These are phyloP conservation scores for Starmerella floris DNA, from an alignment of 805 yeast genomes.

Conservation along the genomic window DNA sequence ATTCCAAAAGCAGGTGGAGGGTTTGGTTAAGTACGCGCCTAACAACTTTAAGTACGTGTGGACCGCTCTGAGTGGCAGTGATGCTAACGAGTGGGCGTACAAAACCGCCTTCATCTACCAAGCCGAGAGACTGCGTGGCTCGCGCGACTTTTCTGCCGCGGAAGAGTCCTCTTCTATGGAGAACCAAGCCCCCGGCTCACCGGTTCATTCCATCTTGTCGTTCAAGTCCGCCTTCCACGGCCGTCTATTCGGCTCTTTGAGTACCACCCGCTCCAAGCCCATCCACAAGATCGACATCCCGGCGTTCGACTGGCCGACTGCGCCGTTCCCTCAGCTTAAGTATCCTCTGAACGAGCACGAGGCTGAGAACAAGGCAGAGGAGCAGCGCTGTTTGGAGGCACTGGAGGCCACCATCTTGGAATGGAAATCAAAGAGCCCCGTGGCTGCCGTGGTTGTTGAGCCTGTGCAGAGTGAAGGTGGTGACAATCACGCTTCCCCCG, in stretches of 20 bases:
- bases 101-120: constrained; percentile 80
- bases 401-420: constrained; percentile 57
- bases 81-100: constrained; percentile 79
- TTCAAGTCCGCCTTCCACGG: constrained; percentile 91
- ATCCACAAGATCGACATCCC: constrained; percentile 82
- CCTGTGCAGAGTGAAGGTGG: constrained; percentile 91
- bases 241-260: constrained; percentile 79
- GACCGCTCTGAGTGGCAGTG: constrained; percentile 75
- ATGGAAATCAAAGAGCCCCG: constrained; percentile 53
- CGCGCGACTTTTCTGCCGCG: constrained; percentile 51
- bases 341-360: constrained; percentile 66
- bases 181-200: constrained; percentile 77
- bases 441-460: constrained; percentile 81
- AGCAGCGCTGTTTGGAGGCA: constrained; percentile 60
- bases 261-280: constrained; percentile 88
- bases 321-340: constrained; percentile 72
- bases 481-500: constrained; percentile 70
- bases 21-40: constrained; percentile 62
- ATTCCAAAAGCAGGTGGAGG: constrained; percentile 37
- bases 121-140: constrained; percentile 47
- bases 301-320: constrained; percentile 93
- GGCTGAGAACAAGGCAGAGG: constrained; percentile 60
- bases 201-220: constrained; percentile 71
- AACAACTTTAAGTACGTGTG: constrained; percentile 61
- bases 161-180: constrained; percentile 67